A percentile compares a stretch with the other conserved stretches of the same genome.
phyloP scores from a whole-genome alignment of 768 basidiomycete genomes.

The Termitomyces titanicus region DNA sequence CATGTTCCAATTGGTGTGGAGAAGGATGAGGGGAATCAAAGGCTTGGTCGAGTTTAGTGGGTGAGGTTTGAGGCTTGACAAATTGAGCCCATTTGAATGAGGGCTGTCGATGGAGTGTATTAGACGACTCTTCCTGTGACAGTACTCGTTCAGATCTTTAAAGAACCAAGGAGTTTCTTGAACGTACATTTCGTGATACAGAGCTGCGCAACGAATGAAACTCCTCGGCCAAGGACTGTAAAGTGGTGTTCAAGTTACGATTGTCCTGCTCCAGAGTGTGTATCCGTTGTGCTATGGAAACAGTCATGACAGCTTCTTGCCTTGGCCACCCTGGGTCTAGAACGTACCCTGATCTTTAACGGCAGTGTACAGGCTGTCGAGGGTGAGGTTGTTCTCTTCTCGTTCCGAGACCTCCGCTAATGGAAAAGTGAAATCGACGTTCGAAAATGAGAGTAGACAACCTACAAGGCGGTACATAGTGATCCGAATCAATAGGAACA shows the following conservation, averaged over 20 bases:
- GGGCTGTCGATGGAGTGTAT: slow-evolving; percentile 62
- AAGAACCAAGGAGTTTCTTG: slow-evolving; percentile 1
- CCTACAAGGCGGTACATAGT: slow-evolving; percentile 89
- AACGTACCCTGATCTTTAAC: slow-evolving; percentile 72
- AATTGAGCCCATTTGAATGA: slow-evolving; percentile 91
- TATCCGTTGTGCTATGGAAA: slow-evolving; percentile 58
- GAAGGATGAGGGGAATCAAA: slow-evolving; percentile 78
- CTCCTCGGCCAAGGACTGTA: slow-evolving; percentile 69
- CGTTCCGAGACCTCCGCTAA: slow-evolving; percentile 60
- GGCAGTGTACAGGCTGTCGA: slow-evolving; percentile 64
- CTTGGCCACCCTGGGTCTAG: neutral
- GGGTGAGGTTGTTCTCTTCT: slow-evolving; percentile 41
- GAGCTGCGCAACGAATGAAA: slow-evolving; percentile 41
- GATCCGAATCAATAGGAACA: slow-evolving; percentile 76
- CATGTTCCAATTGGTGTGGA: slow-evolving; percentile 75
- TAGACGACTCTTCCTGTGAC: slow-evolving; percentile 28
- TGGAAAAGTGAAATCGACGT: slow-evolving; percentile 7
- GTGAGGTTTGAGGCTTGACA: slow-evolving; percentile 72
- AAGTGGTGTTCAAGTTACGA: slow-evolving; percentile 54
- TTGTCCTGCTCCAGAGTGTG: slow-evolving; percentile 76
- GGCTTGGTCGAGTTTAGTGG: slow-evolving; percentile 61
- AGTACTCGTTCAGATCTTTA: slow-evolving; percentile 8
- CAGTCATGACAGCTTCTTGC: neutral
- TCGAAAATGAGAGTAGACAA: slow-evolving; percentile 8
- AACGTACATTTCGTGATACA: slow-evolving; percentile 36